Conservation (phyloP, 1,284 basidiomycete species). For the Irpex lacteus region DNA sequence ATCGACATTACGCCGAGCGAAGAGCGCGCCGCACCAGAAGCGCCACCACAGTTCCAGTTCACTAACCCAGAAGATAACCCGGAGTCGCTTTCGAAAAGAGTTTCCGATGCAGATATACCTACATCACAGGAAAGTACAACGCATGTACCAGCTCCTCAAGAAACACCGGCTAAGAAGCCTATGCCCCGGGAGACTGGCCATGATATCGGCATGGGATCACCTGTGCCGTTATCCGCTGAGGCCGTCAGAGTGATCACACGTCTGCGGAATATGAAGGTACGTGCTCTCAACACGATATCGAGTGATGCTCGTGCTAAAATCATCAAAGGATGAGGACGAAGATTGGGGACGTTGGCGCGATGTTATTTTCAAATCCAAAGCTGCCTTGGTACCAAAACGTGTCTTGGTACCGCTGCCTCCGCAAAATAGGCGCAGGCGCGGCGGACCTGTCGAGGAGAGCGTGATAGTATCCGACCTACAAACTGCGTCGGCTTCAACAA, state of each 20-base stretch:
- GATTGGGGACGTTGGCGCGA: conserved; percentile 91
- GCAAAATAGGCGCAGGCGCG: conserved; percentile 53
- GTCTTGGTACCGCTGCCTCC: conserved; percentile 47
- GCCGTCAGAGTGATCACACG: conserved; percentile 83
- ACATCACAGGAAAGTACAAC: not conserved
- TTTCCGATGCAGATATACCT: not conserved
- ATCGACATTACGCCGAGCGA: conserved; percentile 69
- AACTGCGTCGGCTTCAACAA: too few relatives aligned
- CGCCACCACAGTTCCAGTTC: conserved; percentile 52
- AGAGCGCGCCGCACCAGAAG: conserved; percentile 60
- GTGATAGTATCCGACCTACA: not conserved
- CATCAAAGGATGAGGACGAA: conserved; percentile 77
- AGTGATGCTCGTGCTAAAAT: not conserved
- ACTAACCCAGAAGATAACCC: conserved; percentile 28
- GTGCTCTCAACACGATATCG: conserved; percentile 1
- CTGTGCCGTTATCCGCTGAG: conserved; percentile 80
- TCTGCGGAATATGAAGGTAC: conserved; percentile 83
- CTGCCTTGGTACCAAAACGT: conserved; percentile 48
- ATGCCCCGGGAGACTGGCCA: conserved; percentile 80
- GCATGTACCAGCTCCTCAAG: not conserved
- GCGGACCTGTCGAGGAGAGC: conserved; percentile 37
- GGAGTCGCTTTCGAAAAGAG: conserved; percentile 27
- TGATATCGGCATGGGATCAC: conserved; percentile 88
- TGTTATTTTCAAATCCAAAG: conserved; percentile 75
- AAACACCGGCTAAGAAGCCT: conserved; percentile 31